These are phyloP conservation scores for Coniochaeta sp. DNA, from an alignment of 2,329 filamentous ascomycete genomes.

Conservation along the genomic window DNA sequence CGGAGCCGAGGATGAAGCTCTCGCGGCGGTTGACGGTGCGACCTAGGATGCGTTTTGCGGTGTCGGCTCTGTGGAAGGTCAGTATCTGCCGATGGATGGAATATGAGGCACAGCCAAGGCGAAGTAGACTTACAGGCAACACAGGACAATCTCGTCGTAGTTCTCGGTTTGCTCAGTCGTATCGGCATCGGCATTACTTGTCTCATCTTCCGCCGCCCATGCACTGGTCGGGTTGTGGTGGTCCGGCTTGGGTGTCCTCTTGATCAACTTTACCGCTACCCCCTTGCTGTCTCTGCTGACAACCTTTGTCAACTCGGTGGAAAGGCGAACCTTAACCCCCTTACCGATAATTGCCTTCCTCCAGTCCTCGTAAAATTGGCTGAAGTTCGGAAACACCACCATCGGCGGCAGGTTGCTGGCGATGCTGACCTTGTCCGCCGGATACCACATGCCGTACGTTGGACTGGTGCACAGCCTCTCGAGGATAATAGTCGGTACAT, in stretches of 20 bases:
- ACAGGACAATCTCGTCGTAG: constrained; percentile 62
- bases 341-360: constrained; percentile 42
- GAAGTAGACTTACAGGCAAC: constrained; percentile 20
- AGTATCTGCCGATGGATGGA: constrained; percentile 19
- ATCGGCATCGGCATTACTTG: constrained; percentile 34
- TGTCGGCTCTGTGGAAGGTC: constrained; percentile 40
- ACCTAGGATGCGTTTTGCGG: constrained; percentile 53
- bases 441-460: constrained; percentile 55
- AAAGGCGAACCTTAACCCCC: constrained; percentile 44
- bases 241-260: constrained; percentile 26
- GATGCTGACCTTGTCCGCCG: constrained; percentile 37
- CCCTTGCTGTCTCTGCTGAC: constrained; percentile 42
- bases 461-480: constrained; percentile 52
- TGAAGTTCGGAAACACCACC: constrained; percentile 59
- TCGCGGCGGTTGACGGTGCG: constrained; percentile 54
- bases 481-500: constrained; percentile 63
- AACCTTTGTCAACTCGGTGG: constrained; percentile 42
- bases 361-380: constrained; percentile 55
- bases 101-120: too few species aligned
- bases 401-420: constrained; percentile 55
- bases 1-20: constrained; percentile 61
- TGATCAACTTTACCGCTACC: constrained; percentile 42
- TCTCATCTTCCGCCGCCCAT: constrained; percentile 15
- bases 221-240: constrained; percentile 20
- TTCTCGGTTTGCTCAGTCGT: constrained; percentile 45